phyloP scores from a whole-genome alignment of 306 rosid genomes.

The Casuarina glauca region DNA sequence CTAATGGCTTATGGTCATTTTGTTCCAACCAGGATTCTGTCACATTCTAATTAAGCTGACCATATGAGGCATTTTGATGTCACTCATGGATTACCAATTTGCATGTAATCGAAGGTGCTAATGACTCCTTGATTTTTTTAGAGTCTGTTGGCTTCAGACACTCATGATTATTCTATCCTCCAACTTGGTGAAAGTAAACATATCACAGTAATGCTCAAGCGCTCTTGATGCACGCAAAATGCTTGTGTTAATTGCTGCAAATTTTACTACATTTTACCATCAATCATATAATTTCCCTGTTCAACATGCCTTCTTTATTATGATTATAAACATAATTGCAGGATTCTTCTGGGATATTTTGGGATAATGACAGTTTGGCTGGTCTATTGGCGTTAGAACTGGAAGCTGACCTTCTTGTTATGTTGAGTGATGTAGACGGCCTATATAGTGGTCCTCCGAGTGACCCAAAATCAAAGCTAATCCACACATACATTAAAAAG shows the following conservation, averaged over 20 bases:
- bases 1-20: not conserved
- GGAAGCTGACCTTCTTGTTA: slow-evolving; percentile 82
- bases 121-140: not conserved
- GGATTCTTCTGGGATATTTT: slow-evolving; percentile 90
- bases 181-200: not conserved
- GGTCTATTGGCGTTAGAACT: slow-evolving; percentile 75
- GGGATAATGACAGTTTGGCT: slow-evolving; percentile 96
- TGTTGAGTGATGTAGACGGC: slow-evolving; percentile 93
- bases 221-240: not conserved
- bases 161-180: not conserved
- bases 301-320: slow-evolving; percentile 14
- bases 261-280: not conserved
- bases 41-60: too few species aligned
- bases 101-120: not conserved
- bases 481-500: slow-evolving; percentile 73
- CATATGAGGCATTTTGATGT: not conserved
- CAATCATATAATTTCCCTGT: slow-evolving; percentile 7
- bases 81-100: not conserved
- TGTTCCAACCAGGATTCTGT: too few species aligned
- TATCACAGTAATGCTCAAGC: not conserved
- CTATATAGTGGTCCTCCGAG: slow-evolving; percentile 80
- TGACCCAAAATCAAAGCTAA: slow-evolving; percentile 77
- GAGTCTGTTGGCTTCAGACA: not conserved
- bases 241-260: not conserved
- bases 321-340: slow-evolving; percentile 43